A percentile compares a stretch with the other conserved stretches of the same genome.
These are phyloP conservation scores for Stylonectria norvegica DNA, from an alignment of 2,329 filamentous ascomycete species.

Conservation along the genomic window DNA sequence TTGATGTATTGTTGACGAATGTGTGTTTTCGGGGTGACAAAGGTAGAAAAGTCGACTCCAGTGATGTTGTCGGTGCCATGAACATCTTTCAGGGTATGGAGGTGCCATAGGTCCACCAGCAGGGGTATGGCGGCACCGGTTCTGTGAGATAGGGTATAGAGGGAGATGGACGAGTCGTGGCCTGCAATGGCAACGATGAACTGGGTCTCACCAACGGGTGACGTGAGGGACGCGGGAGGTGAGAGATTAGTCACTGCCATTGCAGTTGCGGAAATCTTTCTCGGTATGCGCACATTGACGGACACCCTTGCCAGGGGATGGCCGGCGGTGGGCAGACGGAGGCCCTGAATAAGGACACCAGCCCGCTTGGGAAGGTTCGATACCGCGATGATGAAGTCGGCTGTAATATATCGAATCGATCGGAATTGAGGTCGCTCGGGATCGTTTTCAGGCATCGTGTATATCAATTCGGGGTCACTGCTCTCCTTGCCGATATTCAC, in stretches of 20 bases:
- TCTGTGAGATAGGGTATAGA: conserved; percentile 74
- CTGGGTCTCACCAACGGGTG: conserved; percentile 62
- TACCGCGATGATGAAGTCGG: conserved; percentile 55
- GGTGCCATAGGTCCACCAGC: conserved; percentile 49
- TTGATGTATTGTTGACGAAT: conserved; percentile 50
- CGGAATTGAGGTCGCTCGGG: conserved; percentile 51
- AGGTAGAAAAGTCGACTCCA: conserved; percentile 55
- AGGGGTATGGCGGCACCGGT: conserved; percentile 45
- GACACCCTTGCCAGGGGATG: conserved; percentile 46
- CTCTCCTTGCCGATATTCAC: conserved; percentile 53
- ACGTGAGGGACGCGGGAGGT: conserved; percentile 47
- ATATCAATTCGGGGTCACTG: conserved; percentile 52
- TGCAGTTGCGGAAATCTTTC: conserved; percentile 68
- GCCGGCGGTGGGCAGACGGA: conserved; percentile 46
- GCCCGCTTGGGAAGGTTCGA: conserved; percentile 57
- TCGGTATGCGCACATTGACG: conserved; percentile 57
- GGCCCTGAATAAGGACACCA: conserved; percentile 55
- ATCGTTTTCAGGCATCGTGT: conserved; percentile 50
- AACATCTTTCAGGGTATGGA: conserved; percentile 51
- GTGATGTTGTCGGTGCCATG: conserved; percentile 57
- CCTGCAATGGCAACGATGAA: conserved; percentile 77
- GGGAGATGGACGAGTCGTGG: conserved; percentile 72
- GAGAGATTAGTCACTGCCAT: conserved; percentile 72
- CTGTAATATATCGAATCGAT: conserved; percentile 56
- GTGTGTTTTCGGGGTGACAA: conserved; percentile 50